Conservation (phyloP, 768 basidiomycete genomes). For the Suillus subalutaceus region DNA sequence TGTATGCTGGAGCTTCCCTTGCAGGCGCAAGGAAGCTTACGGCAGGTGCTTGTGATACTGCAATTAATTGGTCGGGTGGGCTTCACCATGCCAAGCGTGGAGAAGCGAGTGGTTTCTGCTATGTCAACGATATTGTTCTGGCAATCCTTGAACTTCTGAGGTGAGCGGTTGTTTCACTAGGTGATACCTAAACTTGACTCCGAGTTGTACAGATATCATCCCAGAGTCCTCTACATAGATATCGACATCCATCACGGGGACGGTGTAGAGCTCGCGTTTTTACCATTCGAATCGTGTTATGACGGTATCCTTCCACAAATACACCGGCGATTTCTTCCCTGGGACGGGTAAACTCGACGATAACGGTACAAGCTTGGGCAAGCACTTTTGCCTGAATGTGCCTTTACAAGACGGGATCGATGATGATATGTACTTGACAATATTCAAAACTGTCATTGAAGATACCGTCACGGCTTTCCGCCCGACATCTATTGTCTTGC, state of each 20-base stretch:
- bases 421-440: conserved; percentile 93
- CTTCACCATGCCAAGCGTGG: conserved; percentile 98
- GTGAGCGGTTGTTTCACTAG: conserved; percentile 39
- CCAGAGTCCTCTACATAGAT: conserved; percentile 96
- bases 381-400: conserved; percentile 94
- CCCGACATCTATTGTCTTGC: conserved; percentile 89
- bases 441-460: conserved; percentile 96
- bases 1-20: conserved; percentile 92
- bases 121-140: conserved; percentile 95
- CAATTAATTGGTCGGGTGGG: conserved; percentile 99
- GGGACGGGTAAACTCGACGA: conserved; percentile 96
- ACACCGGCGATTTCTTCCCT: conserved; percentile 97
- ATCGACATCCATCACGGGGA: conserved; percentile 99
- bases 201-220: conserved; percentile 67
- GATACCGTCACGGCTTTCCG: conserved; percentile 89
- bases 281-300: conserved; percentile 98
- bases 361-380: conserved; percentile 84
- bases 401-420: conserved; percentile 95
- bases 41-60: conserved; percentile 88
- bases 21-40: conserved; percentile 89
- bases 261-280: conserved; percentile 96
- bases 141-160: conserved; percentile 91
- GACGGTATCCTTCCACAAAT: conserved; percentile 99
- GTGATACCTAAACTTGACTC: conserved; percentile 3
- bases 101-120: conserved; percentile 98